Conservation (phyloP, 129 eudicot genomes). For the Saussurea involucrata region DNA sequence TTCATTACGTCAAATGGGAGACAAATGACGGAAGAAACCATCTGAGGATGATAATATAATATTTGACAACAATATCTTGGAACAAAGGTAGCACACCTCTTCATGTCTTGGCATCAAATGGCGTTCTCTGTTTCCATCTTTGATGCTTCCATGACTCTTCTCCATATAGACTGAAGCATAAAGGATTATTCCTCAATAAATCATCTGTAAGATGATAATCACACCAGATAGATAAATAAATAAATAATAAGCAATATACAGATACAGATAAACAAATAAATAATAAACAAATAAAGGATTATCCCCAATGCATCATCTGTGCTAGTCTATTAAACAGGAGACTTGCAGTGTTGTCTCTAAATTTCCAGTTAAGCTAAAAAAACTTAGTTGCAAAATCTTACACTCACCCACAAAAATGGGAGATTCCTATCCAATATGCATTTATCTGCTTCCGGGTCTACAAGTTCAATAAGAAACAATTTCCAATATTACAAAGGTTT, state of each 20-base stretch:
- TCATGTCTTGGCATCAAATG: slow-evolving; percentile 56
- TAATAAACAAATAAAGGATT: no score
- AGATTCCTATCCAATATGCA: background rate
- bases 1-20: slow-evolving; percentile 4
- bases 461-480: background rate
- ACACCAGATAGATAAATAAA: background rate
- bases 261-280: background rate
- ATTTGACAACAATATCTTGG: slow-evolving; percentile 21
- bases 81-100: slow-evolving; percentile 28
- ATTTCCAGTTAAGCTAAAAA: no score
- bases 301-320: no score
- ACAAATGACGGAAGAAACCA: slow-evolving; percentile 24
- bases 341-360: no score
- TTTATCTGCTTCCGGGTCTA: background rate
- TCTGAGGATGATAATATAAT: slow-evolving; percentile 12
- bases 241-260: background rate
- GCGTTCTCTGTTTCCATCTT: slow-evolving; percentile 11
- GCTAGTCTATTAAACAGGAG: no score
- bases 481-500: background rate
- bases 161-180: slow-evolving; percentile 36
- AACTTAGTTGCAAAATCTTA: no score
- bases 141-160: slow-evolving; percentile 31
- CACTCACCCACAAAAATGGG: background rate
- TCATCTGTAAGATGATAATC: slow-evolving; percentile 19
- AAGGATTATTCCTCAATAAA: slow-evolving; percentile 30